These are phyloP conservation scores for Bisporella sp. DNA, from an alignment of 2,329 filamentous ascomycete species.

Conservation along the genomic window DNA sequence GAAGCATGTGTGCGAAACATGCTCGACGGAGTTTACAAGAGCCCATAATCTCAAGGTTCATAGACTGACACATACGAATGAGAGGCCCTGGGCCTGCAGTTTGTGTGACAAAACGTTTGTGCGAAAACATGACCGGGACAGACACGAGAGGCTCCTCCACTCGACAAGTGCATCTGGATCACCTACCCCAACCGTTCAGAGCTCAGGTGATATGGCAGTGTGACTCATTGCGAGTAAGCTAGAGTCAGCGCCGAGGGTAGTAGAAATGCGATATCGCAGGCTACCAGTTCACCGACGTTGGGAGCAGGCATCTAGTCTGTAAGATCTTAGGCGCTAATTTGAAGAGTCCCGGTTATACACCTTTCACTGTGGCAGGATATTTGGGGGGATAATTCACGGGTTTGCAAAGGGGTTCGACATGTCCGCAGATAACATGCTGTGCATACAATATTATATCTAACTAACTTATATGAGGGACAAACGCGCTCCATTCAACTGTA, in stretches of 20 bases:
- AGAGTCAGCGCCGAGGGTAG: not conserved
- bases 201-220: not conserved
- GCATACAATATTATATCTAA: too few species aligned
- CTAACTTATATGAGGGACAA: constrained; percentile 2
- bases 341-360: not conserved
- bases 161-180: not conserved
- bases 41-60: not conserved
- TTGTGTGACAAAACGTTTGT: not conserved
- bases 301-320: not conserved
- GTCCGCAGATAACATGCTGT: too few species aligned
- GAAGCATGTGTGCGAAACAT: not conserved
- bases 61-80: not conserved
- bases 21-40: not conserved
- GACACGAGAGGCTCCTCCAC: constrained; percentile 15
- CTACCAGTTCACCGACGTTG: not conserved
- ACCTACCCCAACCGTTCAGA: not conserved
- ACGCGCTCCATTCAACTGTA: constrained; percentile 3
- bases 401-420: too few species aligned
- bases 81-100: not conserved
- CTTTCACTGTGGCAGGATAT: not conserved
- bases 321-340: not conserved
- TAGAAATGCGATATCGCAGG: not conserved
- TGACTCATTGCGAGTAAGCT: not conserved
- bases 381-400: too few species aligned
- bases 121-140: not conserved